phyloP scores from a whole-genome alignment of 2,329 filamentous ascomycete genomes.

The Colletotrichum tropicicola region DNA sequence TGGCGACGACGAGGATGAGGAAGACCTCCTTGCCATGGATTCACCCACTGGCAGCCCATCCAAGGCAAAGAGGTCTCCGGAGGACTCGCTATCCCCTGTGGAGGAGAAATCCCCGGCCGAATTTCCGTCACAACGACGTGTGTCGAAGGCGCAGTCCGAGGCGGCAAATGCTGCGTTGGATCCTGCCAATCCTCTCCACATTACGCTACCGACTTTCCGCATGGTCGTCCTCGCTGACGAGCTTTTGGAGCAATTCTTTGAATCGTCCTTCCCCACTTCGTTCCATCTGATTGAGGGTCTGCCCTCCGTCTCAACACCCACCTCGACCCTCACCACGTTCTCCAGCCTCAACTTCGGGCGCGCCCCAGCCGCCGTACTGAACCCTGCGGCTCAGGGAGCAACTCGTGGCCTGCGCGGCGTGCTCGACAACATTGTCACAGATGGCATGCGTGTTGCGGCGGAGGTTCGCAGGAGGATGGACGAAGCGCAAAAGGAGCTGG shows the following conservation, averaged over 20 bases:
- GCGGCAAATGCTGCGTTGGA: constrained; percentile 91
- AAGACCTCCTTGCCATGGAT: constrained; percentile 70
- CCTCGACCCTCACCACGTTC: constrained; percentile 84
- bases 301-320: constrained; percentile 38
- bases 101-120: constrained; percentile 30
- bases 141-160: constrained; percentile 74
- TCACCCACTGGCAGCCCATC: constrained; percentile 53
- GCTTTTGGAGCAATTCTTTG: constrained; percentile 95
- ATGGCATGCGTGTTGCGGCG: constrained; percentile 94
- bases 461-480: constrained; percentile 95
- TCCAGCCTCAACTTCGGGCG: constrained; percentile 72
- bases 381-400: constrained; percentile 61
- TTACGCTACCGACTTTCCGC: constrained; percentile 95
- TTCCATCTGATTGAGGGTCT: constrained; percentile 84
- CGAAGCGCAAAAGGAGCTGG: constrained; percentile 90
- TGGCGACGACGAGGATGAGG: constrained; percentile 74
- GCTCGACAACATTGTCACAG: constrained; percentile 95
- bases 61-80: constrained; percentile 46
- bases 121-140: constrained; percentile 41
- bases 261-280: constrained; percentile 91
- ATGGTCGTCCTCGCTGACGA: constrained; percentile 99
- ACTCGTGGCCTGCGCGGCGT: constrained; percentile 86
- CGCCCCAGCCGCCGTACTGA: constrained; percentile 48
- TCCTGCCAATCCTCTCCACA: constrained; percentile 91
- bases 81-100: constrained; percentile 28